Evolutionary conservation across 2,329 filamentous ascomycete genomes (phyloP), one percentile per base, ranked within the genome.

Genomic region (Phaeophleospora eucalypticola): DNA sequence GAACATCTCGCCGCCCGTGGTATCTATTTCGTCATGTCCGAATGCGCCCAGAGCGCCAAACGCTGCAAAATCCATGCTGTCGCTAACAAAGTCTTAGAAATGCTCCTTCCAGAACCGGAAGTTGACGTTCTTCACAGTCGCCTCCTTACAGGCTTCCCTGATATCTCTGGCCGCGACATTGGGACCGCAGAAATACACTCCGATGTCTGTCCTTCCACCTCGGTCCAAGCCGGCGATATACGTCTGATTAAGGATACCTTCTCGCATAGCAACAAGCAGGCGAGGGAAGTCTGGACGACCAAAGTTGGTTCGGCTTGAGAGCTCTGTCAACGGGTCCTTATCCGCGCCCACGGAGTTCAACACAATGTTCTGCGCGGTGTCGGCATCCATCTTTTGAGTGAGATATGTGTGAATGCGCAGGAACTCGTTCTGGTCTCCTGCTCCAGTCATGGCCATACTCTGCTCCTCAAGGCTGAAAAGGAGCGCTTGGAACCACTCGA

Each of bases 31-130:
- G 14, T 33, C 35, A 6, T 2, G 4, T 32, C n/a, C n/a, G n/a
- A 24, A 20, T 19, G 21, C 29, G 18, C 40, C 45, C 4, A 18
- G 27, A 4, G 19, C 44, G 44, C 44, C 44, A 42, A 20, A 37
- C 27, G 15, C 45, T 38, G 34, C 38, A 43, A 18, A 20, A 38
- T 15, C 16, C 27, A 29, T 29, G 24, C 35, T 16, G 16, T 45
- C 43, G 20, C 9, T 45, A 20, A 20, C 36, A 35, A 34, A 17
- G 16, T 4, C 21, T 48, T 42, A 77, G 54, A 76, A 77, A 66
- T 98, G 91, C 71, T 98, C 93, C 75, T 98, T 98, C 93, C 93
- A 98, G 76, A 98, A 98, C 61, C 88, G 87, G 74, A 97, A 98
- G 62, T 84, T 81, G 47, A 98, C 89, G 58, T 95, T 87, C 53